phyloP scores from a whole-genome alignment of 164 flowering plant species.

The Chimonanthus salicifolius region DNA sequence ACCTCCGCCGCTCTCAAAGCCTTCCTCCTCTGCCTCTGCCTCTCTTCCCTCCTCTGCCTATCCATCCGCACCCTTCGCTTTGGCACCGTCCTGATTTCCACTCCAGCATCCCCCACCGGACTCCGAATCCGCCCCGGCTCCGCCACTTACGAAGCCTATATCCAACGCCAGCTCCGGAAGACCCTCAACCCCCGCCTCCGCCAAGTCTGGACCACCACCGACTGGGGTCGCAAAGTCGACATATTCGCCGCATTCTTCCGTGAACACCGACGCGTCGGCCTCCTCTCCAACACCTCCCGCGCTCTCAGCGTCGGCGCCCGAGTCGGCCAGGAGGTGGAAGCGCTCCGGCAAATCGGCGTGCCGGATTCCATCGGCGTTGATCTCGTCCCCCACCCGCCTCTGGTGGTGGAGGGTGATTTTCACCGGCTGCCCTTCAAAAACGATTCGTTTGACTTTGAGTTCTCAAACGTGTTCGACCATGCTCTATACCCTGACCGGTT shows the following conservation, averaged over 20 bases:
- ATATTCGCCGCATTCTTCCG: slow-evolving; percentile 46
- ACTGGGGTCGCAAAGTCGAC: slow-evolving; percentile 71
- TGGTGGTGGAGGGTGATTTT: slow-evolving; percentile 71
- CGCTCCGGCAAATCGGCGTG: slow-evolving; percentile 58
- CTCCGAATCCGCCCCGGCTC: slow-evolving; percentile 65
- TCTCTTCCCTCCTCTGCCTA: slow-evolving; percentile 29
- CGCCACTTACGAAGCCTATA: slow-evolving; percentile 61
- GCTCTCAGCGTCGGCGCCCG: slow-evolving; percentile 79
- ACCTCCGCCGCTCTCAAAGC: not conserved
- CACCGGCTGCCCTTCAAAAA: slow-evolving; percentile 70
- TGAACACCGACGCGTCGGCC: slow-evolving; percentile 23
- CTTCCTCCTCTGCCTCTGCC: not conserved
- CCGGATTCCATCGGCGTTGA: slow-evolving; percentile 70
- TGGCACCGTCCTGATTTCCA: slow-evolving; percentile 2
- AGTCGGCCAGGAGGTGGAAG: slow-evolving; percentile 83
- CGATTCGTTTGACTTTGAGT: slow-evolving; percentile 74
- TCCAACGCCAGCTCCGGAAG: slow-evolving; percentile 52
- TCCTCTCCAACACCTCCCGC: slow-evolving; percentile 46
- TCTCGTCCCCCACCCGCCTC: slow-evolving; percentile 78
- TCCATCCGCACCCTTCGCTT: slow-evolving; percentile 17
- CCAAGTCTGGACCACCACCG: slow-evolving; percentile 66
- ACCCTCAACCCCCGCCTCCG: not conserved
- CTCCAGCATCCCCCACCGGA: slow-evolving; percentile 18
- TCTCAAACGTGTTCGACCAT: slow-evolving; percentile 93
- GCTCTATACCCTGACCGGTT: slow-evolving; percentile 68